Percentiles rank a stretch among this genome's conserved stretches.
phyloP scores from a whole-genome alignment of 2,329 filamentous ascomycete species.

The Microsporum canis region DNA sequence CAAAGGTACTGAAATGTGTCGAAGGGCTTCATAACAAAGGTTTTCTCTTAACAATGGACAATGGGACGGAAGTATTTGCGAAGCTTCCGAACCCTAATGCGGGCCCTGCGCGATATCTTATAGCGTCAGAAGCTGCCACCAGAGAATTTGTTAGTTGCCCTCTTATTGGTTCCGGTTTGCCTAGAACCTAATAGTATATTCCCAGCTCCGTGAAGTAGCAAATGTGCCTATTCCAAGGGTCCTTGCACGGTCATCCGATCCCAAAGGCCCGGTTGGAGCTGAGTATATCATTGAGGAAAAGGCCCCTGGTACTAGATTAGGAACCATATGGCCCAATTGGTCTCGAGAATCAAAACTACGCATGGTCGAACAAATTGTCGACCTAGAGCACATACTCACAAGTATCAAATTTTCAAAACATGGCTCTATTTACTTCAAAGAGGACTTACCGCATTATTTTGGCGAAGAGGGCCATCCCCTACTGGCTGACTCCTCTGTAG shows the following conservation, averaged over 20 bases:
- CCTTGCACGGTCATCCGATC: slow-evolving; percentile 10
- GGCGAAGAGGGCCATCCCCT: not conserved
- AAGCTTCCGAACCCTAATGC: slow-evolving; percentile 24
- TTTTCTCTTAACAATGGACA: slow-evolving; percentile 25
- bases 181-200: not conserved
- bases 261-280: slow-evolving; percentile 12
- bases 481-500: not conserved
- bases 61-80: slow-evolving; percentile 18
- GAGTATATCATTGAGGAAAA: slow-evolving; percentile 22
- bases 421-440: slow-evolving; percentile 11
- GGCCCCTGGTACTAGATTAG: slow-evolving; percentile 11
- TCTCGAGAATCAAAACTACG: slow-evolving; percentile 15
- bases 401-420: slow-evolving; percentile 4
- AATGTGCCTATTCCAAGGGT: slow-evolving; percentile 13
- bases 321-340: slow-evolving; percentile 7
- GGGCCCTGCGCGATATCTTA: slow-evolving; percentile 11
- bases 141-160: slow-evolving; percentile 17
- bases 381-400: slow-evolving; percentile 7
- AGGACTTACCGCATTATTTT: not conserved
- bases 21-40: slow-evolving; percentile 28
- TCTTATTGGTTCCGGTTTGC: not conserved
- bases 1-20: slow-evolving; percentile 21
- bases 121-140: slow-evolving; percentile 21
- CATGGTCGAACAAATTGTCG: slow-evolving; percentile 8
- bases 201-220: slow-evolving; percentile 11